Base-by-base conservation (phyloP, 148 eudicot species). In the Spergularia marina region DNA sequence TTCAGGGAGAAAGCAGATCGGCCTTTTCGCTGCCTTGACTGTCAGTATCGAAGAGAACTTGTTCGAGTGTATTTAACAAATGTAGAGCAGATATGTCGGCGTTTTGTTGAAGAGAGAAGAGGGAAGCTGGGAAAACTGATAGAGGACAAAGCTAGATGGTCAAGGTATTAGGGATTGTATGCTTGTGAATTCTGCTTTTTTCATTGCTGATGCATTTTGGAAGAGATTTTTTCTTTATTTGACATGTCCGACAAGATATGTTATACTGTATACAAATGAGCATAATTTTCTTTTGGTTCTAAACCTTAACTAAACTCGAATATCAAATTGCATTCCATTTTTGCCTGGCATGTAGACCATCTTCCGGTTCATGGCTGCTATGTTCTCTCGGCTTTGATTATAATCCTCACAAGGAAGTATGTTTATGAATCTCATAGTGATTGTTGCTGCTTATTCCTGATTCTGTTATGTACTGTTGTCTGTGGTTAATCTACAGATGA, bases 71-170 rank as follows among this genome's bases (percentile, higher is more conserved):
- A 93, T 78, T 67, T 91, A 82, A 85, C 92, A 67, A 91, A 91
- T 80, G 98, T 93, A 39, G 98, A 91, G 84, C 94, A 91, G 83
- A 88, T 91, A 68, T 91, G 97, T 80, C 87, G 97, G 53, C 89
- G 92, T 78, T 93, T 82, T 89, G 90, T 93, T 70, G 98, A 93
- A 78, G 98, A 91, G 72, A 84, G 84, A 80, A 90, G 94, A 76
- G 85, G 87, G 74, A 91, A 87, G 83, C 83, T 91, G 57, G 90
- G 87, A 77, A 88, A 84, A 76, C 74, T 91, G 76, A 78, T 93
- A 77, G 97, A 89, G 84, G 97, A 93, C 82, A 89, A 91, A 76
- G 94, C 88, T 79, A 89, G 90, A 84, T 91, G 98, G 97, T 84
- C 94, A 82, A 93, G 98, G 98, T 93, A 89, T 47, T 30, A 64